Evolutionary conservation across 2,329 filamentous ascomycete species (phyloP).

Genomic region (Aureobasidium sp.): DNA sequence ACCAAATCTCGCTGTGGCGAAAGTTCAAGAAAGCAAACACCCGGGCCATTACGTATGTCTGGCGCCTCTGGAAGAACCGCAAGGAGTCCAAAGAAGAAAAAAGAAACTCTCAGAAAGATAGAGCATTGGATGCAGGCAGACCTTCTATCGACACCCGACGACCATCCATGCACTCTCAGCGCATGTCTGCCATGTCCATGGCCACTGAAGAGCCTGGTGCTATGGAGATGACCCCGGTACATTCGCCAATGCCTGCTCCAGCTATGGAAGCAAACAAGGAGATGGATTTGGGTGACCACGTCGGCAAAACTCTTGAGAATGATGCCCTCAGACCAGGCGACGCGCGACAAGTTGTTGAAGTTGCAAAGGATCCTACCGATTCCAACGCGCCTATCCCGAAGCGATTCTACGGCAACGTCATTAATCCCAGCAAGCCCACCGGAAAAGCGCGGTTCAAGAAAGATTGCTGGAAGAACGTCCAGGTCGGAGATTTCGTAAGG

Average conservation of each 20-base stretch:
- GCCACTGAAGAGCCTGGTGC: slow-evolving; percentile 45
- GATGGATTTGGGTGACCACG: slow-evolving; percentile 12
- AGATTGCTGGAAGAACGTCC: slow-evolving; percentile 89
- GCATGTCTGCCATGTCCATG: slow-evolving; percentile 34
- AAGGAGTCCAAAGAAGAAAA: slow-evolving; percentile 34
- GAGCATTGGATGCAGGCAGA: slow-evolving; percentile 46
- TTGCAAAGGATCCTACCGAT: slow-evolving; percentile 26
- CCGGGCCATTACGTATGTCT: slow-evolving; percentile 48
- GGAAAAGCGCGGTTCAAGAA: slow-evolving; percentile 81
- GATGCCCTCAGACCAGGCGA: slow-evolving; percentile 14
- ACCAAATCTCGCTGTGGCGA: slow-evolving; percentile 79
- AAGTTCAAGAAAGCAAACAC: slow-evolving; percentile 83
- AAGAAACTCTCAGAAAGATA: slow-evolving; percentile 43
- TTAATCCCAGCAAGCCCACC: slow-evolving; percentile 60
- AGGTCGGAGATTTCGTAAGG: slow-evolving; percentile 92
- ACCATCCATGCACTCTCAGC: slow-evolving; percentile 46
- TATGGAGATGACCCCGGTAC: slow-evolving; percentile 94
- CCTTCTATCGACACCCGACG: slow-evolving; percentile 45
- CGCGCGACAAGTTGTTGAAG: slow-evolving; percentile 20
- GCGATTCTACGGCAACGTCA: slow-evolving; percentile 56
- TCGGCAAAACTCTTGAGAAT: slow-evolving; percentile 14
- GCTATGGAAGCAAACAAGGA: slow-evolving; percentile 32
- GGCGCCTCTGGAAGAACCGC: slow-evolving; percentile 35
- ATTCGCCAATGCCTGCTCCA: slow-evolving; percentile 61
- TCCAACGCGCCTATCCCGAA: slow-evolving; percentile 35